Evolutionary conservation across 345 rosid genomes (phyloP).

Genomic region (Eucalyptus erythrocorys): DNA sequence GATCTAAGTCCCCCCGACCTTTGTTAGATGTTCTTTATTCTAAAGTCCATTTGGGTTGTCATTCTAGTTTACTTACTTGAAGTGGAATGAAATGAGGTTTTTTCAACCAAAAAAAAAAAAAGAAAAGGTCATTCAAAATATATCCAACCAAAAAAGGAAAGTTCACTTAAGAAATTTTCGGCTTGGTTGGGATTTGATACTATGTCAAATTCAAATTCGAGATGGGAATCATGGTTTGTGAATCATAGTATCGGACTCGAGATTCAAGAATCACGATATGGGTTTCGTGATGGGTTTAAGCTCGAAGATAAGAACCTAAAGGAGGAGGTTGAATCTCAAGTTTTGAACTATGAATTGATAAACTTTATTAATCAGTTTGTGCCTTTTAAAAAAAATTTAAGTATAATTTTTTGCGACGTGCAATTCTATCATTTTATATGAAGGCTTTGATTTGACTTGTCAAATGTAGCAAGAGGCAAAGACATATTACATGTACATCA

Average conservation of each 20-base stretch:
- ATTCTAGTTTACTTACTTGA: no score
- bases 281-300: neutral
- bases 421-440: neutral
- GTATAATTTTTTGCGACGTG: neutral
- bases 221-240: fast-evolving
- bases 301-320: neutral
- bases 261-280: fast-evolving
- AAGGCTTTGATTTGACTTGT: neutral
- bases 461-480: neutral
- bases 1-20: no score
- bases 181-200: neutral
- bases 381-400: neutral
- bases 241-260: fast-evolving
- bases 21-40: no score
- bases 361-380: neutral
- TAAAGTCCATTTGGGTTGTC: no score
- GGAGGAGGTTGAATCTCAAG: neutral
- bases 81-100: no score
- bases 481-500: fast-evolving
- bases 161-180: neutral
- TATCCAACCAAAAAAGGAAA: neutral
- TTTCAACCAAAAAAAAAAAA: fast-evolving
- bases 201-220: neutral
- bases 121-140: no score
- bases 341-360: neutral